Conservation (phyloP, 202 grass and related monocot species). For the Schoenoplectus triqueter region DNA sequence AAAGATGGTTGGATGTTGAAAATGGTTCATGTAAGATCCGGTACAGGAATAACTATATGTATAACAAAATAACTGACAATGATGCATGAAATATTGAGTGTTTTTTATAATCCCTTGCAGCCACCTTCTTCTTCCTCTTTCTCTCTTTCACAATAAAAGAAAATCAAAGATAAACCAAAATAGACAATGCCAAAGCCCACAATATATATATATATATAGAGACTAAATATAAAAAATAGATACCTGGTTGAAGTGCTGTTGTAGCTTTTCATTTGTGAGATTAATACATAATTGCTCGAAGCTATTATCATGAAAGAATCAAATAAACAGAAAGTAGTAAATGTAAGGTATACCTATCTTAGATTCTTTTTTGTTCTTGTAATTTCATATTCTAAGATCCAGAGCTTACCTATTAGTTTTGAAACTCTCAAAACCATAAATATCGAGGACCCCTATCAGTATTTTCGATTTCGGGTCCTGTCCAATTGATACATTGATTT, state of each 20-base stretch:
- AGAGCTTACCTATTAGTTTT: constrained; percentile 83
- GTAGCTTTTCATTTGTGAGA: constrained; percentile 97
- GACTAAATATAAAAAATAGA: constrained; percentile 1
- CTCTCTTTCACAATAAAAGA: too few relatives aligned
- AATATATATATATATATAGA: too few relatives aligned
- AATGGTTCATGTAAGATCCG: too few relatives aligned
- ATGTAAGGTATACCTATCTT: constrained; percentile 14
- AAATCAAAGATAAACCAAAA: too few relatives aligned
- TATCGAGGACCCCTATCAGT: constrained; percentile 99
- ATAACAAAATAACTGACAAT: too few relatives aligned
- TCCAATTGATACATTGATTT: constrained; percentile 94
- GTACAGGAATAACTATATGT: too few relatives aligned
- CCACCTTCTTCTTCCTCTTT: too few relatives aligned
- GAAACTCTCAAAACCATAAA: constrained; percentile 99
- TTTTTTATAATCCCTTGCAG: too few relatives aligned
- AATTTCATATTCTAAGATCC: constrained; percentile 37
- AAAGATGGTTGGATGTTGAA: too few relatives aligned
- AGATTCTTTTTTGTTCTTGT: constrained; percentile 10
- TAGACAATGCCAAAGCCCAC: not conserved
- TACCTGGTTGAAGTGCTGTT: constrained; percentile 99
- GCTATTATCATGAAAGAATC: constrained; percentile 55
- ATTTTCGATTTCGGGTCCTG: constrained; percentile 79
- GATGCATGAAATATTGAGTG: too few relatives aligned
- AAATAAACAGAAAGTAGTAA: constrained; percentile 38
- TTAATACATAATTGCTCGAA: constrained; percentile 99